These are phyloP conservation scores for Aspergillus niger DNA, from an alignment of 2,329 filamentous ascomycete genomes.

Conservation along the genomic window DNA sequence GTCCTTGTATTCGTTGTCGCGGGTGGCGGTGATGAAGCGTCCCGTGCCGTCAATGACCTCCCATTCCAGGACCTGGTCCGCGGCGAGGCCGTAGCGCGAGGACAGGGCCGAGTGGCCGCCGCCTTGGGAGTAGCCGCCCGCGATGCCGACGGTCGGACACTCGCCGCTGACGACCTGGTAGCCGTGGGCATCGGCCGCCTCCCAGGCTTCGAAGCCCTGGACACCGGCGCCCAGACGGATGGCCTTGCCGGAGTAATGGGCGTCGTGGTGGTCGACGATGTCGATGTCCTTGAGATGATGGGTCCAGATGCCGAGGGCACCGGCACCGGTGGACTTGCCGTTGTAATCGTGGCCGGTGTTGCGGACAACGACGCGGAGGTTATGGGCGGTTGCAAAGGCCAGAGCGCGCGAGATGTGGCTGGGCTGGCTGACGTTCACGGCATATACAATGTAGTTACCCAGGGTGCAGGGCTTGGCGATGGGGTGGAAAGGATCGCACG, in stretches of 20 bases:
- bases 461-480: constrained; percentile 31
- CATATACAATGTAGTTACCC: constrained; percentile 35
- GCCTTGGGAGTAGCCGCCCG: constrained; percentile 63
- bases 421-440: constrained; percentile 37
- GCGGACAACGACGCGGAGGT: constrained; percentile 51
- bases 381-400: constrained; percentile 6
- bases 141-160: constrained; percentile 58
- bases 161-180: constrained; percentile 59
- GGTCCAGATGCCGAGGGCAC: constrained; percentile 42
- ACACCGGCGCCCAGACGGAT: constrained; percentile 60
- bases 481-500: constrained; percentile 17
- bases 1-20: constrained; percentile 27
- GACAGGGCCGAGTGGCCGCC: constrained; percentile 61
- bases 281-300: constrained; percentile 35
- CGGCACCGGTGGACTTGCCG: constrained; percentile 63
- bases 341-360: constrained; percentile 48
- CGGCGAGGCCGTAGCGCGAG: constrained; percentile 58
- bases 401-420: constrained; percentile 33
- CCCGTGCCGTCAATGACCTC: constrained; percentile 51
- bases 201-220: constrained; percentile 53
- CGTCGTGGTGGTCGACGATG: constrained; percentile 36
- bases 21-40: constrained; percentile 15
- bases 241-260: constrained; percentile 53
- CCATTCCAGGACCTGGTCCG: constrained; percentile 53
- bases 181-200: constrained; percentile 47